These are phyloP conservation scores for Eucalyptus tenuipes DNA, from an alignment of 345 rosid species.

Conservation along the genomic window DNA sequence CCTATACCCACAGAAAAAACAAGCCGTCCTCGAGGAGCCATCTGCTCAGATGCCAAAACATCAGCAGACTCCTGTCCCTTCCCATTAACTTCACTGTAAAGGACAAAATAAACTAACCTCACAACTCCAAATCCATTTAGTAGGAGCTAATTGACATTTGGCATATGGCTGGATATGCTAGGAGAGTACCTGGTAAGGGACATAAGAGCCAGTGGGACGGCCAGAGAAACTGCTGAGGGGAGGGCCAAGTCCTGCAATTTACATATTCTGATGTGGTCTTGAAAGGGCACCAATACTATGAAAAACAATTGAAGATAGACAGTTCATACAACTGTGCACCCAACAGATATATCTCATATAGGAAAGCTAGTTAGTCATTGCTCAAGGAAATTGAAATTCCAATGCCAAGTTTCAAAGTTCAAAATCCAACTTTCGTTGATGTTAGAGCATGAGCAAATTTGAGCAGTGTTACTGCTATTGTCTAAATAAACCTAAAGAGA, in stretches of 20 bases:
- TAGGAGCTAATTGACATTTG: not conserved
- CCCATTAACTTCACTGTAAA: slow-evolving; percentile 74
- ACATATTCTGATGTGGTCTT: not conserved
- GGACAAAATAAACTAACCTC: slow-evolving; percentile 2
- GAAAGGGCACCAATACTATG: not conserved
- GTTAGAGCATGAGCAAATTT: not conserved
- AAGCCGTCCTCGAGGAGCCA: slow-evolving; percentile 91
- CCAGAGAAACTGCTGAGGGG: slow-evolving; percentile 75
- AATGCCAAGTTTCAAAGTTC: not conserved
- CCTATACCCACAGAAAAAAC: slow-evolving; percentile 83
- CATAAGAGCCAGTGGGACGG: slow-evolving; percentile 78
- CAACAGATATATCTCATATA: not conserved
- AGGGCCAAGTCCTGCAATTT: slow-evolving; percentile 48
- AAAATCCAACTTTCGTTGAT: not conserved
- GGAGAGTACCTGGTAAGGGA: slow-evolving; percentile 66
- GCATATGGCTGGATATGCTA: not conserved
- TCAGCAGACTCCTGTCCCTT: slow-evolving; percentile 50
- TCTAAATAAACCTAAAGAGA: not conserved
- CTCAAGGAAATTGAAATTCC: not conserved
- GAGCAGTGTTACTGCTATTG: not conserved
- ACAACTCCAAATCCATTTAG: not conserved
- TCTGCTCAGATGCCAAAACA: slow-evolving; percentile 73
- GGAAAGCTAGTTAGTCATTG: not conserved
- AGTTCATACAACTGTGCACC: not conserved
- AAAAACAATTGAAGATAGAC: not conserved